These are phyloP conservation scores for Clathrospora elynae DNA, from an alignment of 2,329 filamentous ascomycete genomes.

Conservation along the genomic window DNA sequence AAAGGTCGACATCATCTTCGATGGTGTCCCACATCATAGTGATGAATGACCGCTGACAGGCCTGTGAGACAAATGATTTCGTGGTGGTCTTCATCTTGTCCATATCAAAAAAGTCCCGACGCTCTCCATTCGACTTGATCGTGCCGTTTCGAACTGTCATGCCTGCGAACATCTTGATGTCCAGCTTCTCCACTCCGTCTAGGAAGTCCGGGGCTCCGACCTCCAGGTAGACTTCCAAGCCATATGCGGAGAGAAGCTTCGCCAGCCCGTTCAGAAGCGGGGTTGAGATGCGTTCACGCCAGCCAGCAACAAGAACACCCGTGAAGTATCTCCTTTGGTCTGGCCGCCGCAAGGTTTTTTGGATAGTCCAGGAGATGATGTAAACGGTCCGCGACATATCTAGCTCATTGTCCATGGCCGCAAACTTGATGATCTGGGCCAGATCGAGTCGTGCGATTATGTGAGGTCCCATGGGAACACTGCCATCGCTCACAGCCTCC, in stretches of 20 bases:
- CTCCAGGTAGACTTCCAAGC: conserved; percentile 44
- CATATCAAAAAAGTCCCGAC: conserved; percentile 47
- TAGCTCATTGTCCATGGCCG: conserved; percentile 28
- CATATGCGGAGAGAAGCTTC: conserved; percentile 37
- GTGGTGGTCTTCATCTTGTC: conserved; percentile 48
- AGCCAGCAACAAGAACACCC: conserved; percentile 42
- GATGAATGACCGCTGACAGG: conserved; percentile 42
- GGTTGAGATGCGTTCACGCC: conserved; percentile 37
- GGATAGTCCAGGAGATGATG: conserved; percentile 32
- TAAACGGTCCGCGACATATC: conserved; percentile 35
- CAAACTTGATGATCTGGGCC: conserved; percentile 28
- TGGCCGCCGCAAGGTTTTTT: conserved; percentile 30
- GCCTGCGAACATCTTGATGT: conserved; percentile 38
- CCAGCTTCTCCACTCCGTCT: conserved; percentile 30
- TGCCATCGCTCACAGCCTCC: conserved; percentile 35
- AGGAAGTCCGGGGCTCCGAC: conserved; percentile 43
- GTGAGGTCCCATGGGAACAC: conserved; percentile 33
- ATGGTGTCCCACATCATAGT: conserved; percentile 49
- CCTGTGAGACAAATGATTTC: conserved; percentile 46
- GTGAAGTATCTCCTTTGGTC: conserved; percentile 38
- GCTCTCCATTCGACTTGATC: conserved; percentile 42
- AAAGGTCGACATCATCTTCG: conserved; percentile 40
- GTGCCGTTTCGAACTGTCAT: conserved; percentile 45
- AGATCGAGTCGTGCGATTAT: conserved; percentile 44
- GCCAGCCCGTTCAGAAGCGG: conserved; percentile 39